Conservation (phyloP, 2,329 filamentous ascomycete species). For the Microdochium bolleyi region DNA sequence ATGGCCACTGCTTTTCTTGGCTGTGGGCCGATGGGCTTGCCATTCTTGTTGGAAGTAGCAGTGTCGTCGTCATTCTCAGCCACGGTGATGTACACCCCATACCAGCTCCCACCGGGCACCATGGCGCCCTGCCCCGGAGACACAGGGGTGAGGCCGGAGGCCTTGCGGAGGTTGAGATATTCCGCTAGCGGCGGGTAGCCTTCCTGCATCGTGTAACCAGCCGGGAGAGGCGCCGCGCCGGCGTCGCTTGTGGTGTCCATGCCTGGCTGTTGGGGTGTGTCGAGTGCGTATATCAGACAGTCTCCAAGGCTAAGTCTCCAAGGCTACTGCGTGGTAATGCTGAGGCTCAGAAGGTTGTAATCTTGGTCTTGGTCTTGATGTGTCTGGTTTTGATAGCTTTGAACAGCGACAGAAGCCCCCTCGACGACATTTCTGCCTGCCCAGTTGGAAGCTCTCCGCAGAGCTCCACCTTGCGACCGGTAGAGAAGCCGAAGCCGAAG, state of each 20-base stretch:
- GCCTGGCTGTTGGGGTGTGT: too few species aligned
- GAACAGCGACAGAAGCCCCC: too few species aligned
- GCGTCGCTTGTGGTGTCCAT: not conserved
- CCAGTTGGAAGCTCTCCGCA: too few species aligned
- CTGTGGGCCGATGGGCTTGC: not conserved
- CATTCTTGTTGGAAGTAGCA: not conserved
- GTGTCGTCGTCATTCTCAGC: not conserved
- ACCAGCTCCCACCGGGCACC: slow-evolving; percentile 29
- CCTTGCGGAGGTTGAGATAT: slow-evolving; percentile 27
- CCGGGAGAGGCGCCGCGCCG: slow-evolving; percentile 11
- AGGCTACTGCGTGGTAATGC: too few species aligned
- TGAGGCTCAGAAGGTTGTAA: too few species aligned
- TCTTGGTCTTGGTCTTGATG: too few species aligned
- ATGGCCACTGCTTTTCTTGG: slow-evolving; percentile 30
- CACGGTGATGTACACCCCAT: slow-evolving; percentile 30
- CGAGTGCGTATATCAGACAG: too few species aligned
- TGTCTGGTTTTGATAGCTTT: too few species aligned
- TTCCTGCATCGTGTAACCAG: slow-evolving; percentile 24
- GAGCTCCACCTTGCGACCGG: too few species aligned
- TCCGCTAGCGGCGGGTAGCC: slow-evolving; percentile 23
- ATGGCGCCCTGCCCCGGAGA: slow-evolving; percentile 25
- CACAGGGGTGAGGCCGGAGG: slow-evolving; percentile 25
- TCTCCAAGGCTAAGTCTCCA: too few species aligned
- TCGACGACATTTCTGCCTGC: too few species aligned
- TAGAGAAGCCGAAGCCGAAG: too few species aligned